Percentiles rank a stretch among this genome's conserved stretches.
Evolutionary conservation across 306 rosid species (phyloP).

Genomic region (Inga leiocalycina): DNA sequence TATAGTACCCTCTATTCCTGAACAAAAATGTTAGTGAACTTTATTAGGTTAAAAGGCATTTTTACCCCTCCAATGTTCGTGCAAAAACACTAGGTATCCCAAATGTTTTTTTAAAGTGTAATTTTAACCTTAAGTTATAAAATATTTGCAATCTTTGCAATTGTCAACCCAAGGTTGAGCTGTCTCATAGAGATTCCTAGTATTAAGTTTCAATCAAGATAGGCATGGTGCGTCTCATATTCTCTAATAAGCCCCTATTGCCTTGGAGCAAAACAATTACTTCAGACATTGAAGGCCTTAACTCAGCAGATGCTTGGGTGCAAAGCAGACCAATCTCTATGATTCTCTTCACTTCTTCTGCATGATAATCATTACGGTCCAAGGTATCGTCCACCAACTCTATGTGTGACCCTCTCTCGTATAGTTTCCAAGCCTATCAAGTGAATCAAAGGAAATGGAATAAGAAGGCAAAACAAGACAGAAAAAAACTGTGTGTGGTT

Average conservation of each 20-base stretch:
- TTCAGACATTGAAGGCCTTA: conserved; percentile 74
- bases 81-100: too few relatives aligned
- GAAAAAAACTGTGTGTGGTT: background rate
- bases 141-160: too few relatives aligned
- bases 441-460: background rate
- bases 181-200: background rate
- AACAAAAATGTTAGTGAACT: too few relatives aligned
- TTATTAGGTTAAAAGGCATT: too few relatives aligned
- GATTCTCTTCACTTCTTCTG: conserved; percentile 1
- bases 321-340: conserved; percentile 44
- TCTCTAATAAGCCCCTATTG: conserved; percentile 28
- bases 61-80: too few relatives aligned
- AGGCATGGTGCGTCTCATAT: conserved; percentile 51
- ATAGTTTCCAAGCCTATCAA: conserved; percentile 58
- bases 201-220: conserved; percentile 47
- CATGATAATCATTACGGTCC: background rate
- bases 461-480: background rate
- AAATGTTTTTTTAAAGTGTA: too few relatives aligned
- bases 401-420: conserved; percentile 35
- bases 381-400: background rate
- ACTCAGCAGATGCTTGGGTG: conserved; percentile 56
- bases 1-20: too few relatives aligned
- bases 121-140: too few relatives aligned
- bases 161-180: too few relatives aligned
- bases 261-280: conserved; percentile 48